Base-by-base conservation (phyloP, 2,329 filamentous ascomycete species). In the Diplodia corticola region DNA sequence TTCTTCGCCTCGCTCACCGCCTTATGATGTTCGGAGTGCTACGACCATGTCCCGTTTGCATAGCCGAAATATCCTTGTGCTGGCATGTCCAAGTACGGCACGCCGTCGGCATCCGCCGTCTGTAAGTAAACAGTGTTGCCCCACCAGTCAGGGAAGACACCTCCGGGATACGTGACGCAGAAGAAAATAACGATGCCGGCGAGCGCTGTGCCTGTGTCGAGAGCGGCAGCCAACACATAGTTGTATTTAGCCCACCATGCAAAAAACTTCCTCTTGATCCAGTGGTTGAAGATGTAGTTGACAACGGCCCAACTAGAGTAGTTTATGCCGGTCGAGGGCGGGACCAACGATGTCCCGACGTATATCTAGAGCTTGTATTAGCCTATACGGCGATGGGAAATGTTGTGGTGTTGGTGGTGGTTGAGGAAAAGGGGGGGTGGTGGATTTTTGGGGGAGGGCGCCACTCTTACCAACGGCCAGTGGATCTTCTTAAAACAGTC, bases 211-310 rank as follows among this genome's bases (percentile, higher is more conserved):
- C 75, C 75, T 0, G 75, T 77, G 65, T 77, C 75, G 72, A 77
- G 75, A 0, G 74, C 73, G 12, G 73, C 73, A 37, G 74, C 73
- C 20, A 73, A 57, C 4, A 76, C 83, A 75, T 92, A 92, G 80
- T 92, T 92, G 80, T 91, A 92, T 75, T 89, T 87, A 76, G 89
- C 80, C 90, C 90, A 92, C 90, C 89, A 92, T 4, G 37, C 77
- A 84, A 60, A 65, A 35, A 65, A 65, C 20, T 40, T 50, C n/a
- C 15, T 24, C 5, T 44, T 65, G 73, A 92, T 85, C 70, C 82
- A 86, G 71, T 84, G 89, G 77, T 91, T 91, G 80, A 92, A 92
- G 40, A 88, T 69, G 55, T 85, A 83, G 9, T 90, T 90, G 6
- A 90, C 86, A 28, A 86, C 74, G 4, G 86, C 89, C 90, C 90